These are phyloP conservation scores for Capronia coronata DNA, from an alignment of 2,329 filamentous ascomycete species.

Conservation along the genomic window DNA sequence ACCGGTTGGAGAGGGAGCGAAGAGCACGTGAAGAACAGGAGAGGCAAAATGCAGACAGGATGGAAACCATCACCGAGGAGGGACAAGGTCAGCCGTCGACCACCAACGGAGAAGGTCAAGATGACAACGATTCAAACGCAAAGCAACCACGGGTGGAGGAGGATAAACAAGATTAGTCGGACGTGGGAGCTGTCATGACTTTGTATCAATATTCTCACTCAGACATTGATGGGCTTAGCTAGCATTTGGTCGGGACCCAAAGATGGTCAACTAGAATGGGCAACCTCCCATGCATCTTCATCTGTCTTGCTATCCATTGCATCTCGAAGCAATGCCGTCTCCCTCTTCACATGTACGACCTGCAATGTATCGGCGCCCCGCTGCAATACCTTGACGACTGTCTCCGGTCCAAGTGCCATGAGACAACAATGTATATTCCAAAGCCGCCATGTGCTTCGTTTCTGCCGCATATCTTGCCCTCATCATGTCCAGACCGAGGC, in stretches of 20 bases:
- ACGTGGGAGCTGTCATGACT: neutral
- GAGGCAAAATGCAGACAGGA: slow-evolving; percentile 53
- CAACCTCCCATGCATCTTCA: neutral
- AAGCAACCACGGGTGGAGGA: slow-evolving; percentile 29
- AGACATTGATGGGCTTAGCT: neutral
- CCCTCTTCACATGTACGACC: no score
- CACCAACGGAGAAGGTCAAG: slow-evolving; percentile 13
- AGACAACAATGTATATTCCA: no score
- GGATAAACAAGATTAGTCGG: slow-evolving; percentile 24
- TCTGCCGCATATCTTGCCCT: no score
- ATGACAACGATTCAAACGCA: slow-evolving; percentile 20
- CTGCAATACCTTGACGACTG: no score
- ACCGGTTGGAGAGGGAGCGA: slow-evolving; percentile 78
- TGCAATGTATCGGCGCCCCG: no score
- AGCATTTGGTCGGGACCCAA: neutral
- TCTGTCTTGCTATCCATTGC: neutral
- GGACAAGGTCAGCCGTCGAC: slow-evolving; percentile 45
- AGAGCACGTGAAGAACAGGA: slow-evolving; percentile 64
- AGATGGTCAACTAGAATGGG: neutral
- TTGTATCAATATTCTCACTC: slow-evolving; percentile 2
- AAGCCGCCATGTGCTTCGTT: no score
- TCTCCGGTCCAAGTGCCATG: no score
- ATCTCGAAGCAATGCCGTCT: no score
- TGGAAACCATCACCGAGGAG: slow-evolving; percentile 79
- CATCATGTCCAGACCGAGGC: no score